phyloP scores from a whole-genome alignment of 257 asterid genomes.

The Solanum neorickii region DNA sequence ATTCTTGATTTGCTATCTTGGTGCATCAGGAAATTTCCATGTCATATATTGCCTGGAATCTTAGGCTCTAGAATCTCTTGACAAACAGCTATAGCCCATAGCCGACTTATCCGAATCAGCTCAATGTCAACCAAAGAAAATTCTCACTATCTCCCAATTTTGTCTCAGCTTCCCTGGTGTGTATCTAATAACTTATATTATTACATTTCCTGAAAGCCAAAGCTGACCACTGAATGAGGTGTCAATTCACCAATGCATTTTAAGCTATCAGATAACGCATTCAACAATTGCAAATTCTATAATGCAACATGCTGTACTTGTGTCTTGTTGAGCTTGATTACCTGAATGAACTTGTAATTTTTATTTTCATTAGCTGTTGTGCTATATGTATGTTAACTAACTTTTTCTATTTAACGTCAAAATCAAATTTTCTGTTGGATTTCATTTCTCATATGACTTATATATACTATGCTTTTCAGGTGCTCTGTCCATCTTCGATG shows the following conservation, averaged over 20 bases:
- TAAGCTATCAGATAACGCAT: neutral
- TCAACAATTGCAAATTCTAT: neutral
- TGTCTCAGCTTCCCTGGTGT: neutral
- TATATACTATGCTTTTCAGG: constrained; percentile 10
- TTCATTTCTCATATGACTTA: neutral
- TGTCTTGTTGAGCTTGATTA: neutral
- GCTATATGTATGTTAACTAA: neutral
- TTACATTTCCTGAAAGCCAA: neutral
- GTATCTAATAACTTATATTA: neutral
- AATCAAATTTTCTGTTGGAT: neutral
- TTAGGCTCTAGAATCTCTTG: neutral
- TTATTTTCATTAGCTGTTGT: neutral
- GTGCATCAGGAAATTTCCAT: neutral
- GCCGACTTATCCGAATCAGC: neutral
- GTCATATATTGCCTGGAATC: neutral
- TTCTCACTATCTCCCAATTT: neutral
- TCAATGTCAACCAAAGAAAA: neutral
- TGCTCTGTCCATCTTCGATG: constrained; percentile 24
- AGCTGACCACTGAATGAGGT: neutral
- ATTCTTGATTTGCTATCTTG: neutral
- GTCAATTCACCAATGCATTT: neutral
- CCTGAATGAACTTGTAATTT: neutral
- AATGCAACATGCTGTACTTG: neutral
- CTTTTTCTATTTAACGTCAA: neutral
- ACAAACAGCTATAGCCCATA: neutral